A percentile compares a stretch with the other conserved stretches of the same genome.
These are phyloP conservation scores for Gamsiella multidivaricata DNA, from an alignment of 192 early-diverging fungal genomes.

Conservation along the genomic window DNA sequence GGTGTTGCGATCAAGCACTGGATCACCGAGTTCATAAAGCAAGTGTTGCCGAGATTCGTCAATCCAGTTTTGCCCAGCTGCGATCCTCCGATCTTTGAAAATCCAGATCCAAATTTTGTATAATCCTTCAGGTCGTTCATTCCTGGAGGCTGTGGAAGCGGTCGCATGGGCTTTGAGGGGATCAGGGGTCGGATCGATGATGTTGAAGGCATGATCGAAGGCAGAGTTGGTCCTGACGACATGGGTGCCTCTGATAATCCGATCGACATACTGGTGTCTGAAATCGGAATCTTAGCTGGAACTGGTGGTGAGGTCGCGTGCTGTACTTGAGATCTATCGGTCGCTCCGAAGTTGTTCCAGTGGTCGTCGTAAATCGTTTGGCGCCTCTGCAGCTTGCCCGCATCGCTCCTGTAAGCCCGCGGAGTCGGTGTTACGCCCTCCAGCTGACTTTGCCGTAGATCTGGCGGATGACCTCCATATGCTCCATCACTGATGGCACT, in stretches of 20 bases:
- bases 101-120: conserved; percentile 45
- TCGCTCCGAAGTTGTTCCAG: conserved; percentile 43
- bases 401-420: no score
- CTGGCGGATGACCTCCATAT: not conserved
- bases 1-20: conserved; percentile 80
- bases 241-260: not conserved
- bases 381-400: conserved; percentile 16
- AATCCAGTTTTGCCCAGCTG: conserved; percentile 76
- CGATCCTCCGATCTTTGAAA: conserved; percentile 57
- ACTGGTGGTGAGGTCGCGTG: conserved; percentile 16
- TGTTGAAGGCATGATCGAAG: not conserved
- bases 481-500: not conserved
- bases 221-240: conserved; percentile 3
- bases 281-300: conserved; percentile 29
- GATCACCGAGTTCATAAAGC: conserved; percentile 88
- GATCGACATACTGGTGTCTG: conserved; percentile 10
- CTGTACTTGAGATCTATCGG: conserved; percentile 1
- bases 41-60: conserved; percentile 87
- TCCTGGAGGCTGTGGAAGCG: conserved; percentile 47
- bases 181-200: conserved; percentile 15
- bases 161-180: conserved; percentile 55
- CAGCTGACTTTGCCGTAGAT: no score
- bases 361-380: conserved; percentile 34
- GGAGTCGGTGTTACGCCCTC: no score
- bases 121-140: conserved; percentile 46